phyloP scores from a whole-genome alignment of 1,284 basidiomycete species.

The Cryptococcus depauperatus region DNA sequence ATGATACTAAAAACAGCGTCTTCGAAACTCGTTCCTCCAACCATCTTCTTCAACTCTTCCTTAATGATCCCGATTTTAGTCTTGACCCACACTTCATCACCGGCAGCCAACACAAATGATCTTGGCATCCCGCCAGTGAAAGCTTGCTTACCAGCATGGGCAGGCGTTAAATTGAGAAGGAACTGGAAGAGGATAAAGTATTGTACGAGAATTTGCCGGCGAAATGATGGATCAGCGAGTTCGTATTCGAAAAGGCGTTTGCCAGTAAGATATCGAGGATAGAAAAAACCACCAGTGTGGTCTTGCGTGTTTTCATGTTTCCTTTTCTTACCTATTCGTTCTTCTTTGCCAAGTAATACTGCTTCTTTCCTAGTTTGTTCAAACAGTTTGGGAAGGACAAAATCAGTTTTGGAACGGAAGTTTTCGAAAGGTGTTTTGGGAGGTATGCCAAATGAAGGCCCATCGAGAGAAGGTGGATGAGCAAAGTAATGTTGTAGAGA shows the following conservation, averaged over 20 bases:
- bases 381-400: constrained; percentile 33
- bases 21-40: constrained; percentile 31
- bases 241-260: constrained; percentile 38
- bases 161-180: constrained; percentile 36
- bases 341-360: constrained; percentile 26
- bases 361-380: constrained; percentile 35
- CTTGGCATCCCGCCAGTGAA: constrained; percentile 41
- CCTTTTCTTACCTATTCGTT: constrained; percentile 19
- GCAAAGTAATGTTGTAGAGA: constrained; percentile 42
- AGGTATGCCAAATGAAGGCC: constrained; percentile 19
- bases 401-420: constrained; percentile 34
- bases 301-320: constrained; percentile 16
- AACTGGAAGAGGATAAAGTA: constrained; percentile 44
- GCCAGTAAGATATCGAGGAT: constrained; percentile 41
- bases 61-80: constrained; percentile 22
- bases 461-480: constrained; percentile 36
- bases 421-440: constrained; percentile 27
- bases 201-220: constrained; percentile 42
- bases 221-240: constrained; percentile 40
- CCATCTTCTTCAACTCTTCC: constrained; percentile 33
- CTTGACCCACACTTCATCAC: constrained; percentile 30
- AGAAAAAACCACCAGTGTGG: constrained; percentile 27
- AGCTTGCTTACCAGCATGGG: constrained; percentile 32
- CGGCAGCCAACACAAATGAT: constrained; percentile 32
- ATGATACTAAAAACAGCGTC: constrained; percentile 34